These are phyloP conservation scores for Termitomyces sp. DNA, from an alignment of 768 basidiomycete species.

Conservation along the genomic window DNA sequence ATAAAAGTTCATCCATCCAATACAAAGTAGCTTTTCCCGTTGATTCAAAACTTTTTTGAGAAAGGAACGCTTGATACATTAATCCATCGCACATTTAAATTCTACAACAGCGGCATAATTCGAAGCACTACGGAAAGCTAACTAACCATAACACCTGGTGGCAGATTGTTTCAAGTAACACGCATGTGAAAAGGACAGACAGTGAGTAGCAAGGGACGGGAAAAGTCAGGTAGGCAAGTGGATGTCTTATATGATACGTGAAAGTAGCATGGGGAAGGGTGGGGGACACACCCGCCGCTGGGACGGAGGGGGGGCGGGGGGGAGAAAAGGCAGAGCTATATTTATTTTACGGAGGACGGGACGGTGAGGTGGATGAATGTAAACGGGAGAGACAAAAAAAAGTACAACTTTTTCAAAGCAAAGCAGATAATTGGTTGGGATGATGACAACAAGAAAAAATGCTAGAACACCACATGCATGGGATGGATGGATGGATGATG, in stretches of 20 bases:
- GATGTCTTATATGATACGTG: neutral
- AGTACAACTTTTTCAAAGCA: slow-evolving; percentile 9
- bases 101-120: neutral
- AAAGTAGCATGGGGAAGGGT: too few species aligned
- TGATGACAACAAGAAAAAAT: neutral
- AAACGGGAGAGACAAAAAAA: neutral
- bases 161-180: neutral
- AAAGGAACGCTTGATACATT: neutral
- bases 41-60: too few species aligned
- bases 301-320: too few species aligned
- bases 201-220: neutral
- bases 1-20: too few species aligned
- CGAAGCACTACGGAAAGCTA: neutral
- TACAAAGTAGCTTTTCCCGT: too few species aligned
- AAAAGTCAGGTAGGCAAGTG: too few species aligned
- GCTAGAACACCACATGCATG: neutral
- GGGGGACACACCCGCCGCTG: too few species aligned
- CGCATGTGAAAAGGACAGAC: neutral
- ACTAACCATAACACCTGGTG: too few species aligned
- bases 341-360: too few species aligned
- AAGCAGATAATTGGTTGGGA: neutral
- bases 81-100: neutral
- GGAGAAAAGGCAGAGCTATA: neutral
- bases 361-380: neutral
- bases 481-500: neutral